Base-by-base conservation (phyloP, 257 asterid species). In the Jacaranda copaia region DNA sequence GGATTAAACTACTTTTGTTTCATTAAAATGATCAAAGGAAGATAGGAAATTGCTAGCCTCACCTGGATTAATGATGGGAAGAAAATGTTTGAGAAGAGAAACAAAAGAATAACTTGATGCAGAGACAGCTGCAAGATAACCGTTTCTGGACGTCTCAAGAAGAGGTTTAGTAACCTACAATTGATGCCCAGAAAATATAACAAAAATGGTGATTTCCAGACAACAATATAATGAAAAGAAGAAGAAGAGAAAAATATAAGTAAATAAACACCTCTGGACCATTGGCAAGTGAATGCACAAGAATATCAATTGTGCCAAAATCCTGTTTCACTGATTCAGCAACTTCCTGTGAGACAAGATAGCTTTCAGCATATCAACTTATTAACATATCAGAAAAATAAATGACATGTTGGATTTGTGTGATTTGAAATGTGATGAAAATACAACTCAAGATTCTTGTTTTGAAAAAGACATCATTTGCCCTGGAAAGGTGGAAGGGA, bases 251-350 rank as follows among this genome's bases (percentile, higher is more conserved):
- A 42, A 63, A 71, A 11, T 0, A 60, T n/a, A 58, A 32, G 3
- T 62, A 52, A 13, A 36, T 13, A 55, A 46, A 49, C 78, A 92
- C 99, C 97, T 93, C 99, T 48, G 99, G 99, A 73, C 98, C 98
- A 81, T 96, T 96, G 73, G 99, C 99, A 79, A 93, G 97, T 59
- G 99, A 96, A 82, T 96, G 99, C 35, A 96, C 97, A 72, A 96
- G 99, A 81, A 96, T 96, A 84, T 96, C 99, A 72, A 96, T 93
- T 11, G 95, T 88, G 82, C 99, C 98, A 73, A 91, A 96, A 84
- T 96, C 98, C 78, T 90, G 87, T 85, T 90, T 91, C 73, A 96
- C 98, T 13, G 93, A 75, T 80, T 96, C 98, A 56, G 94, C 99
- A 82, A 84, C 98, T 89, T 92, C 99, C 98, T 93, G 85, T 84